A percentile compares a stretch with the other conserved stretches of the same genome.
Evolutionary conservation across 192 early-diverging fungal species (phyloP).

Genomic region (Umbelopsis vinacea): DNA sequence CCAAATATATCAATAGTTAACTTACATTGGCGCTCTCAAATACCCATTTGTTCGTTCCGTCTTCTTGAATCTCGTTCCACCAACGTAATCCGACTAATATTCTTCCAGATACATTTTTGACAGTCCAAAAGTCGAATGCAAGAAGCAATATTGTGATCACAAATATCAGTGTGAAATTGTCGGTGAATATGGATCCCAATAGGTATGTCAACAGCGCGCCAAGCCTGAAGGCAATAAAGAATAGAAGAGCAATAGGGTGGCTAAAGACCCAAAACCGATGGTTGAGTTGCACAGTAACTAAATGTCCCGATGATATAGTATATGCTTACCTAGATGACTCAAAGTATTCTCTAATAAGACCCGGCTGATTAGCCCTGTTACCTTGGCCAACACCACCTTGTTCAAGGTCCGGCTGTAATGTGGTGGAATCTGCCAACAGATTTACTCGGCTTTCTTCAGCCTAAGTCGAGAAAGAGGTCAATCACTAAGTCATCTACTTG

Average conservation of each 20-base stretch:
- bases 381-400: constrained; percentile 6
- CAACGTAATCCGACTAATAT: constrained; percentile 96
- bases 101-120: constrained; percentile 97
- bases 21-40: constrained; percentile 92
- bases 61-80: constrained; percentile 99
- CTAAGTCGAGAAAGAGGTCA: not conserved
- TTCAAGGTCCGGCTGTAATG: constrained; percentile 34
- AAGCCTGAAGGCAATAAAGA: constrained; percentile 88
- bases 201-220: constrained; percentile 86
- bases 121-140: constrained; percentile 98
- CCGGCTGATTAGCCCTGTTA: constrained; percentile 10
- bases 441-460: constrained; percentile 31
- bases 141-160: constrained; percentile 90
- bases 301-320: too few relatives aligned
- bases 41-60: constrained; percentile 94
- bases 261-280: constrained; percentile 44
- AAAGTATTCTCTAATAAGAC: constrained; percentile 36
- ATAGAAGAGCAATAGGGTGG: constrained; percentile 90
- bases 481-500: not conserved
- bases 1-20: not conserved
- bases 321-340: constrained; percentile 40
- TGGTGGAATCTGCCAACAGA: constrained; percentile 8
- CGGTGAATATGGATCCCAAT: constrained; percentile 80
- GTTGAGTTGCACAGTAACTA: not conserved
- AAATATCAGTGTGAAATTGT: constrained; percentile 89